A percentile compares a stretch with the other conserved stretches of the same genome.
These are phyloP conservation scores for Adansonia grandidieri DNA, from an alignment of 441 rosid species.

Conservation along the genomic window DNA sequence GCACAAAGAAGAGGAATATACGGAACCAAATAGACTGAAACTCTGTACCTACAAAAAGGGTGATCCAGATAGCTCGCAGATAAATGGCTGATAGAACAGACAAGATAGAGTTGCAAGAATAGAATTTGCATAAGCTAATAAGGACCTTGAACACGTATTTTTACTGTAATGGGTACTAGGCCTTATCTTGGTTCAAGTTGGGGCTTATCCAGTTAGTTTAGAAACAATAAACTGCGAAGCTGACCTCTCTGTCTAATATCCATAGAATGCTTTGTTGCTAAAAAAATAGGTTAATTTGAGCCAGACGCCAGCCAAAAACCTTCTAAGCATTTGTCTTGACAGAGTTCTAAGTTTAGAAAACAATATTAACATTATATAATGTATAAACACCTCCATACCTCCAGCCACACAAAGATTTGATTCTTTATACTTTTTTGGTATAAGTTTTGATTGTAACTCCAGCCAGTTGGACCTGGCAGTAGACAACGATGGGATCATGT, in stretches of 20 bases:
- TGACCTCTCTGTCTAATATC: not conserved
- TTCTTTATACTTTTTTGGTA: slow-evolving; percentile 65
- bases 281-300: not conserved
- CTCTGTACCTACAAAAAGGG: not conserved
- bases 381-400: slow-evolving; percentile 75
- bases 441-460: slow-evolving; percentile 85
- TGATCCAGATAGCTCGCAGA: not conserved
- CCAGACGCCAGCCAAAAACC: not conserved
- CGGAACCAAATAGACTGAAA: not conserved
- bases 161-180: not conserved
- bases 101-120: not conserved
- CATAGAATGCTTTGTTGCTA: not conserved
- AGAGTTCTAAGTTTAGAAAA: slow-evolving; percentile 7
- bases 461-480: slow-evolving; percentile 88
- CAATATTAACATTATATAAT: slow-evolving; percentile 22
- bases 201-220: not conserved
- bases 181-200: slow-evolving; percentile 8
- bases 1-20: slow-evolving; percentile 1
- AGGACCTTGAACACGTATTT: not conserved
- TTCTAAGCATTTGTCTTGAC: not conserved
- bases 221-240: slow-evolving; percentile 3
- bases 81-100: not conserved
- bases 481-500: slow-evolving; percentile 77
- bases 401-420: slow-evolving; percentile 96
- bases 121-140: slow-evolving; percentile 3